Conservation (phyloP, 352 stramenopile species). For the Phytophthora hybrid region DNA sequence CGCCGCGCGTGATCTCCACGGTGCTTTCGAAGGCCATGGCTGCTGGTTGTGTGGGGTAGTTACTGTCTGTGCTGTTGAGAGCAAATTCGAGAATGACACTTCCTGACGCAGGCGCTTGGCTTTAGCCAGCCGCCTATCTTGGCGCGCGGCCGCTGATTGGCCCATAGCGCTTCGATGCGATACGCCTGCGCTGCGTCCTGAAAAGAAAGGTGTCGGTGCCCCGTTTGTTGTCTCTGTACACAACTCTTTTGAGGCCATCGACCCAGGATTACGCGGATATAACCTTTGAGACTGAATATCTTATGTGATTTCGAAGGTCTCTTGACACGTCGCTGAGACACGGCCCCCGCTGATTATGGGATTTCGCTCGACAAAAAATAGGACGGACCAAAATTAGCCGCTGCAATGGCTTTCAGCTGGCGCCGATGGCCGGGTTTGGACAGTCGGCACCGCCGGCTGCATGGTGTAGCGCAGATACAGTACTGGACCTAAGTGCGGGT, state of each 20-base stretch:
- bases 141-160: neutral
- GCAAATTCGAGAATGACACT: constrained; percentile 53
- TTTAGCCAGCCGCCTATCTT: neutral
- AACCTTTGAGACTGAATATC: neutral
- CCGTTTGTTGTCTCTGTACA: neutral
- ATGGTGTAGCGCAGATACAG: neutral
- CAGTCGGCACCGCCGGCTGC: neutral
- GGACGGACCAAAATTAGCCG: constrained; percentile 1
- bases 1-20: constrained; percentile 56
- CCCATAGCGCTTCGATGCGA: neutral
- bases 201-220: neutral
- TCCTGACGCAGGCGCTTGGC: constrained; percentile 4
- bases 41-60: constrained; percentile 2
- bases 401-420: neutral
- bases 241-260: constrained; percentile 9
- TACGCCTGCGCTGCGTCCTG: neutral
- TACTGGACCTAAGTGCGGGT: too few relatives aligned
- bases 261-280: constrained; percentile 20
- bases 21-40: constrained; percentile 62
- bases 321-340: constrained; percentile 30
- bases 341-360: constrained; percentile 3
- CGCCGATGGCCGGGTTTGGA: neutral
- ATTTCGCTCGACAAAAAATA: neutral
- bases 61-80: constrained; percentile 11
- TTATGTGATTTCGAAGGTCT: neutral